Evolutionary conservation across 1,284 basidiomycete genomes (phyloP).

Genomic region (Cerioporus squamosus): DNA sequence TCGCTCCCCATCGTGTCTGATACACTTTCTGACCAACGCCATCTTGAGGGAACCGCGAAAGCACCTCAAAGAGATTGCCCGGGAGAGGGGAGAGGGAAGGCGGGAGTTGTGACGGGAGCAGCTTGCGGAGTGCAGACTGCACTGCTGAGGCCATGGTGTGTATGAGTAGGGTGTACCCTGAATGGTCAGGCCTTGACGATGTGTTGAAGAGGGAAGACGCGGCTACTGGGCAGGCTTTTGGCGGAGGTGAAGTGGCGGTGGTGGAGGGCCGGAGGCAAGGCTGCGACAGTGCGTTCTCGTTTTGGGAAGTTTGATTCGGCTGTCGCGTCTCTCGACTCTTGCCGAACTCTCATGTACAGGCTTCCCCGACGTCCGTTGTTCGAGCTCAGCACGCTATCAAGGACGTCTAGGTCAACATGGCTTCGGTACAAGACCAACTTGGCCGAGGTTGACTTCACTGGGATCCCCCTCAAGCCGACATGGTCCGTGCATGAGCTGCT

Average conservation of each 20-base stretch:
- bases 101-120: slow-evolving; percentile 56
- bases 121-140: slow-evolving; percentile 51
- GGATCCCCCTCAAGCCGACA: slow-evolving; percentile 65
- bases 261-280: slow-evolving; percentile 17
- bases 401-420: neutral
- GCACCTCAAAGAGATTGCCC: slow-evolving; percentile 69
- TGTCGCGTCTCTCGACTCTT: neutral
- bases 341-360: slow-evolving; percentile 13
- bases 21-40: slow-evolving; percentile 70
- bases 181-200: too few species aligned
- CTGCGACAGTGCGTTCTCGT: slow-evolving; percentile 7
- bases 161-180: neutral
- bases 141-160: slow-evolving; percentile 28
- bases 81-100: slow-evolving; percentile 59
- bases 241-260: slow-evolving; percentile 9
- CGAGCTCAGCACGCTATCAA: neutral
- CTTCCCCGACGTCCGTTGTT: slow-evolving; percentile 3
- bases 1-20: slow-evolving; percentile 73
- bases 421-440: slow-evolving; percentile 10
- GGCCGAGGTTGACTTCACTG: slow-evolving; percentile 53
- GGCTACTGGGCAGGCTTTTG: neutral
- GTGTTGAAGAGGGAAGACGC: too few species aligned
- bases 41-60: slow-evolving; percentile 69
- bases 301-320: slow-evolving; percentile 17
- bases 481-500: slow-evolving; percentile 80